These are phyloP conservation scores for Zymoseptoria tritici DNA, from an alignment of 2,329 filamentous ascomycete genomes.

Conservation along the genomic window DNA sequence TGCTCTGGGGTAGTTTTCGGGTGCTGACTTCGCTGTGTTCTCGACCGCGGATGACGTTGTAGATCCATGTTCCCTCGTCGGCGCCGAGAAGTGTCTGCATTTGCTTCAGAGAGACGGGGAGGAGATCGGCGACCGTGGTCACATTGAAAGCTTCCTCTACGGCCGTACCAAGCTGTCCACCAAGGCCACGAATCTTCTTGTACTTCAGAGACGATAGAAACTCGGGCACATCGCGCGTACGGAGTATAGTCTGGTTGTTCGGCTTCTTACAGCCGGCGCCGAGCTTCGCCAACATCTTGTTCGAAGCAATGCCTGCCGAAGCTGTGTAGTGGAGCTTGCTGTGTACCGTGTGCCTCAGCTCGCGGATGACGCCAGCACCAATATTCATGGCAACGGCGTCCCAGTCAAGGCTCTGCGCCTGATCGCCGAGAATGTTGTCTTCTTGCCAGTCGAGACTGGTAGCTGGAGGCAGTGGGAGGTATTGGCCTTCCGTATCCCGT, in stretches of 20 bases:
- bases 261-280: conserved; percentile 90
- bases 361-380: conserved; percentile 79
- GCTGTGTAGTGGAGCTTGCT: conserved; percentile 77
- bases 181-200: conserved; percentile 93
- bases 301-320: conserved; percentile 78
- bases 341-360: conserved; percentile 62
- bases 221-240: conserved; percentile 68
- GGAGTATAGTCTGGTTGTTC: conserved; percentile 87
- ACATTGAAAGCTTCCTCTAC: conserved; percentile 71
- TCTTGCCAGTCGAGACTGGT: conserved; percentile 77
- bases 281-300: conserved; percentile 93
- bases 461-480: conserved; percentile 63
- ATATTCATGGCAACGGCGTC: conserved; percentile 84
- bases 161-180: conserved; percentile 87
- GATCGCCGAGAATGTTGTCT: conserved; percentile 75
- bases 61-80: conserved; percentile 78
- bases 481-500: conserved; percentile 65
- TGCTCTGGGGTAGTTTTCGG: conserved; percentile 88
- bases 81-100: conserved; percentile 72
- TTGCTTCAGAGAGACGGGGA: conserved; percentile 64
- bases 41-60: conserved; percentile 75
- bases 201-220: conserved; percentile 85
- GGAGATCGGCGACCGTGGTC: conserved; percentile 67
- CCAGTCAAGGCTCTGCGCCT: conserved; percentile 84
- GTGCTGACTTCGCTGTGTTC: conserved; percentile 84